Evolutionary conservation across 1,284 basidiomycete species (phyloP), one percentile per base, ranked within the genome.

Genomic region (Paramarasmius palmivorus): DNA sequence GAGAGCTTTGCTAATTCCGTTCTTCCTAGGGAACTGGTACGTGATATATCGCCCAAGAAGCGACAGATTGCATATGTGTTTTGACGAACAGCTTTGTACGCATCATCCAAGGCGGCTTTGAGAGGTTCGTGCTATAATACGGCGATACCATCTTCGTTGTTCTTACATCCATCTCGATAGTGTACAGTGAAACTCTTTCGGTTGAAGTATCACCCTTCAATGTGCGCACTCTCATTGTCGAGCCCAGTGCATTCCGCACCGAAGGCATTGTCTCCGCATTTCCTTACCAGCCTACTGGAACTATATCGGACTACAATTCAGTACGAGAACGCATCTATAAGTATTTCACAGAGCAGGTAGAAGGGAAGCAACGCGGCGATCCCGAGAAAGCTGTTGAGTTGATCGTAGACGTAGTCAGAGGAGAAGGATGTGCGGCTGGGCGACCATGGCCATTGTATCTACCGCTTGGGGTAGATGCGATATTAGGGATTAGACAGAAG

Each of bases 101-200:
- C 73, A 12, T 73, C 81, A 1, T 84, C 81, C 1, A 84, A 83
- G 63, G 79, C 81, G 25, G 82, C 82, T 14, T 62, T 82, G 7
- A 80, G 79, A 53, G 73, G 78, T 78, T 57, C 57, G 67, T 60
- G 36, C 25, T 34, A 17, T 41, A 44, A 45, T 22, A 25, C 35
- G 29, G 17, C 20, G 46, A 67, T 22, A 68, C 68, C 42, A n/a
- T 50, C 23, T 20, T 4, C 23, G 10, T 17, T 17, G 9, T 10
- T 9, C 19, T 39, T 9, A 45, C 20, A 8, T 19, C 17, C 15
- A 26, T 26, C 39, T 4, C 0, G 20, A 40, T 20, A 38, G 41
- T 52, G 12, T 55, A 46, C 19, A 75, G 74, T 15, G 84, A 84
- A 65, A 74, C 76, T 1, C 71, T 85, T 47, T 68, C 76, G 5